Conservation (phyloP, 2,329 filamentous ascomycete species). For the Drechslerella dactyloides region DNA sequence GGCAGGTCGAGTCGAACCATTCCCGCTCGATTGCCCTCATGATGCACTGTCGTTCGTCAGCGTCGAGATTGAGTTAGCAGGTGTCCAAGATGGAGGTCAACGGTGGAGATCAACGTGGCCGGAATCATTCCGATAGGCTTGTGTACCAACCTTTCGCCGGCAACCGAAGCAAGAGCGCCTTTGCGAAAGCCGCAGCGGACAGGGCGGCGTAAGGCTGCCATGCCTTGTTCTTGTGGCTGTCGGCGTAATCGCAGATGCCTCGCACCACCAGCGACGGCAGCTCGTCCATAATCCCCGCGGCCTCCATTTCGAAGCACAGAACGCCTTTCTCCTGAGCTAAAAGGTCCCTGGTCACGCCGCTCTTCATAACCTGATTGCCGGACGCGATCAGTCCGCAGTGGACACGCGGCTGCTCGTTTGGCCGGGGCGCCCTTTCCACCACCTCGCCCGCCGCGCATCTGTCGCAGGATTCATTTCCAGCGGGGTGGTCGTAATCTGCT, state of each 20-base stretch:
- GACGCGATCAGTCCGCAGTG: conserved; percentile 13
- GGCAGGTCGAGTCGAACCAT: conserved; percentile 9
- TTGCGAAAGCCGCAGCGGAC: conserved; percentile 3
- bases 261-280: conserved; percentile 3
- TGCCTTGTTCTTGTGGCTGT: conserved; percentile 5
- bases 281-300: neutral
- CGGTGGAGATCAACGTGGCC: conserved; percentile 57
- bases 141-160: conserved; percentile 2
- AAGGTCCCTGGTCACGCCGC: neutral
- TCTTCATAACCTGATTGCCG: conserved; percentile 6
- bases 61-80: neutral
- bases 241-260: conserved; percentile 5
- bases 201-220: conserved; percentile 6
- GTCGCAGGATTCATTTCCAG: conserved; percentile 17
- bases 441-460: conserved; percentile 1
- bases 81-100: neutral
- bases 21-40: conserved; percentile 2
- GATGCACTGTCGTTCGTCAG: conserved; percentile 2
- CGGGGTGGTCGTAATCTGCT: conserved; percentile 17
- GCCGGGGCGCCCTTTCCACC: conserved; percentile 2
- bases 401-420: neutral
- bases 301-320: neutral
- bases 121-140: no score
- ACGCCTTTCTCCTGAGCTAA: conserved; percentile 5
- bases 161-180: neutral